Percentiles rank a stretch among this genome's conserved stretches.
phyloP scores from a whole-genome alignment of 2,329 filamentous ascomycete species.

The Fusarium acutatum region DNA sequence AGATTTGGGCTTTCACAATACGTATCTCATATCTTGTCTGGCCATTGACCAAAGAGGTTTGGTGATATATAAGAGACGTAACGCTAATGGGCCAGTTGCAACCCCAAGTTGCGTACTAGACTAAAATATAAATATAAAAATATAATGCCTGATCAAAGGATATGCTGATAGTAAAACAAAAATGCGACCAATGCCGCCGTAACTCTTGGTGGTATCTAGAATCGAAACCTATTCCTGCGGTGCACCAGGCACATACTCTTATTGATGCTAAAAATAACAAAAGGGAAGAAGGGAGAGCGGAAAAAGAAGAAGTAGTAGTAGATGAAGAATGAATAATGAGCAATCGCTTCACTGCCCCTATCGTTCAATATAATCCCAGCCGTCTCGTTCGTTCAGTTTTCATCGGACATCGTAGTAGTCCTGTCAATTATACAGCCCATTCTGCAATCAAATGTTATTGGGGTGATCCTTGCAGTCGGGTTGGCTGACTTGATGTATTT shows the following conservation, averaged over 20 bases:
- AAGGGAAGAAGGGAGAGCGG: constrained; percentile 9
- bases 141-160: background rate
- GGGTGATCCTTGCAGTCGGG: constrained; percentile 17
- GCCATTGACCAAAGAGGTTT: background rate
- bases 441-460: background rate
- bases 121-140: background rate
- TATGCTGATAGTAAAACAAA: constrained; percentile 20
- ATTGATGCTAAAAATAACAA: constrained; percentile 14
- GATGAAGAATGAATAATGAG: background rate
- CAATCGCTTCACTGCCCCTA: constrained; percentile 2
- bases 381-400: constrained; percentile 12
- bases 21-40: background rate
- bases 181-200: constrained; percentile 15
- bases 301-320: background rate
- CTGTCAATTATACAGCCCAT: background rate
- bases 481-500: constrained; percentile 12
- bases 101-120: background rate
- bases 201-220: constrained; percentile 35
- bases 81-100: background rate
- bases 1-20: background rate
- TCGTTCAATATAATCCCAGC: constrained; percentile 8
- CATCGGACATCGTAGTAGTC: background rate
- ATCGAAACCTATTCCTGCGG: constrained; percentile 20
- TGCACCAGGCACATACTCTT: constrained; percentile 32
- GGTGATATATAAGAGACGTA: background rate